Conservation (phyloP, 257 asterid genomes). For the Plectranthus barbatus region DNA sequence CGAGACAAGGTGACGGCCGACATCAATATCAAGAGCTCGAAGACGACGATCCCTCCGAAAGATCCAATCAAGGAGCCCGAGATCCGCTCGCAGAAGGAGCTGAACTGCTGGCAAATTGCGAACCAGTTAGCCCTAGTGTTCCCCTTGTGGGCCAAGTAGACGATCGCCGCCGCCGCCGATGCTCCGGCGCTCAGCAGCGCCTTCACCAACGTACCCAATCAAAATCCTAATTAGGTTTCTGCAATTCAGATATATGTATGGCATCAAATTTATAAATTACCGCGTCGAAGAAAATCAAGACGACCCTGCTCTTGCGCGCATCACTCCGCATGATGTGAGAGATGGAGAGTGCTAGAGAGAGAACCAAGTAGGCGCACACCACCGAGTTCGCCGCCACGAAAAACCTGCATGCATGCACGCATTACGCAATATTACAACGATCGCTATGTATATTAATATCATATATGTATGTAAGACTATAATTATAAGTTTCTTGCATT, state of each 20-base stretch:
- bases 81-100: conserved; percentile 56
- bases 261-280: conserved; percentile 9
- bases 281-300: conserved; percentile 53
- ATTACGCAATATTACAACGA: not conserved
- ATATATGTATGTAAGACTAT: too few relatives aligned
- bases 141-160: conserved; percentile 79
- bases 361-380: conserved; percentile 54
- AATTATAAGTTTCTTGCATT: too few relatives aligned
- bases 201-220: conserved; percentile 20
- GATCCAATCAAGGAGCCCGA: conserved; percentile 71
- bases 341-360: conserved; percentile 58
- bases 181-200: conserved; percentile 56
- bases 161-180: conserved; percentile 79
- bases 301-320: conserved; percentile 24
- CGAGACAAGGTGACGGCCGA: conserved; percentile 46
- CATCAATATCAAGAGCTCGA: conserved; percentile 40
- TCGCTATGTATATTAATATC: too few relatives aligned
- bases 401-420: conserved; percentile 41
- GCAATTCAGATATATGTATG: too few relatives aligned
- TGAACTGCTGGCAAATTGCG: conserved; percentile 69
- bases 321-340: conserved; percentile 43
- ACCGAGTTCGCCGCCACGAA: conserved; percentile 68
- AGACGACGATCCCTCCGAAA: conserved; percentile 37
- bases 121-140: conserved; percentile 61
- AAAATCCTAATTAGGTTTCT: too few relatives aligned